Percentiles rank a stretch among this genome's conserved stretches.
These are phyloP conservation scores for Fraxinus angustifolia DNA, from an alignment of 305 asterid genomes.

Conservation along the genomic window DNA sequence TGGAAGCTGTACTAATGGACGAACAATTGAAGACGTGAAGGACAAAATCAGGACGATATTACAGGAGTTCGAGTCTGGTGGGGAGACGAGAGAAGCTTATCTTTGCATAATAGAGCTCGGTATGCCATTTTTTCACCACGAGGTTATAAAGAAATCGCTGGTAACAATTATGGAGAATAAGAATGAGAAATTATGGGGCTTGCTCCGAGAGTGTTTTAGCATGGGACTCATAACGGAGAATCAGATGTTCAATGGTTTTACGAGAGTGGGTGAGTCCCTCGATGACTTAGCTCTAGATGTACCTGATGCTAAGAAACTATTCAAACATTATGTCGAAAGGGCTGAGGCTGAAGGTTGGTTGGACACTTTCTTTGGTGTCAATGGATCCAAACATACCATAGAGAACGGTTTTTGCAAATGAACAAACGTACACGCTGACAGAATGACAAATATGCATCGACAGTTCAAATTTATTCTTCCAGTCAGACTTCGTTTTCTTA, in stretches of 20 bases:
- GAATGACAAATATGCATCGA: too few relatives aligned
- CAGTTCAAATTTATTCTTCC: too few relatives aligned
- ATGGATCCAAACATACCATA: constrained; percentile 21
- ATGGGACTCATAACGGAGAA: constrained; percentile 75
- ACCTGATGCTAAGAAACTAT: constrained; percentile 76
- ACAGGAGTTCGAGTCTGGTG: constrained; percentile 81
- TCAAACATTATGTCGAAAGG: constrained; percentile 37
- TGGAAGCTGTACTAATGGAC: constrained; percentile 57
- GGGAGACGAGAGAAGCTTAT: constrained; percentile 76
- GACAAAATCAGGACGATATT: constrained; percentile 65
- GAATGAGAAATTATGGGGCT: constrained; percentile 61
- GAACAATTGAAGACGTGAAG: constrained; percentile 80
- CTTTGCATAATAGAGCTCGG: constrained; percentile 82
- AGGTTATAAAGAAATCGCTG: constrained; percentile 70
- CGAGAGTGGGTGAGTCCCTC: constrained; percentile 57
- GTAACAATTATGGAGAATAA: constrained; percentile 70
- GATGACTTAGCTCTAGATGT: constrained; percentile 91
- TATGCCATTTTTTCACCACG: constrained; percentile 94
- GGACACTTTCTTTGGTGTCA: constrained; percentile 43
- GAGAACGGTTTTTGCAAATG: constrained; percentile 35
- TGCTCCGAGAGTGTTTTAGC: constrained; percentile 54
- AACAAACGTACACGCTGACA: not conserved
- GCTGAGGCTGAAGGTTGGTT: constrained; percentile 79
- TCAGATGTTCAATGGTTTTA: constrained; percentile 84
- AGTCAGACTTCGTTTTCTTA: too few relatives aligned